These are phyloP conservation scores for Phycomyces blakesleeanus DNA, from an alignment of 192 early-diverging fungal species.

Conservation along the genomic window DNA sequence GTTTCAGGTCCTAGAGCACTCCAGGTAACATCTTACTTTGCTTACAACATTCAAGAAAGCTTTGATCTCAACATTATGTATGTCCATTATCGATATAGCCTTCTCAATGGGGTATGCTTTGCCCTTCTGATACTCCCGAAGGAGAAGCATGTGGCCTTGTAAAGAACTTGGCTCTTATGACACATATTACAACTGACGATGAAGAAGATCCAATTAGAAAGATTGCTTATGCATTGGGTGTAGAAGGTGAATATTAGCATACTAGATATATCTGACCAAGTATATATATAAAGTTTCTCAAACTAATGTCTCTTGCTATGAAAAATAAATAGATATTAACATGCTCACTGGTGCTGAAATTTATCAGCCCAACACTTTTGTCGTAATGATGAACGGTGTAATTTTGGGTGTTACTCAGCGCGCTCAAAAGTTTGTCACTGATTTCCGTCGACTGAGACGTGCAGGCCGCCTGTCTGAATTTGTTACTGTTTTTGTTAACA, in stretches of 20 bases:
- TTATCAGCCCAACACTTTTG: constrained; percentile 70
- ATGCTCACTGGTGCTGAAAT: constrained; percentile 85
- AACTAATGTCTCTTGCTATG: not conserved
- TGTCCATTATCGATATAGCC: constrained; percentile 48
- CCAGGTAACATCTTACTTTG: constrained; percentile 62
- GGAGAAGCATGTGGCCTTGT: constrained; percentile 97
- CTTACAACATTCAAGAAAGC: no score
- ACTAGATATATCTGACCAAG: not conserved
- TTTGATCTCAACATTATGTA: no score
- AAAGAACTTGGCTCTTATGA: constrained; percentile 97
- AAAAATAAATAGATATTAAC: constrained; percentile 62
- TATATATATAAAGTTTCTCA: no score
- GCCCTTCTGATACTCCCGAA: constrained; percentile 96
- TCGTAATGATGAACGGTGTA: constrained; percentile 93
- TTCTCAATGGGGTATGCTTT: constrained; percentile 97
- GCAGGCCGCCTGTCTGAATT: constrained; percentile 86
- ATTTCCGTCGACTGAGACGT: constrained; percentile 83
- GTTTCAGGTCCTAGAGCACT: constrained; percentile 94
- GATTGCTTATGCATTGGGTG: constrained; percentile 82
- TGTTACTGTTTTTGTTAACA: constrained; percentile 85
- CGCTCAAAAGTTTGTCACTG: constrained; percentile 78
- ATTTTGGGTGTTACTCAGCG: constrained; percentile 85
- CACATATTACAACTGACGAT: constrained; percentile 94
- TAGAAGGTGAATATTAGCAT: constrained; percentile 62
- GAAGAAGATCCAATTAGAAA: constrained; percentile 77